Percentiles rank a stretch among this genome's conserved stretches.
These are phyloP conservation scores for Fraxinus xanthoxyloides DNA, from an alignment of 305 asterid species.

Conservation along the genomic window DNA sequence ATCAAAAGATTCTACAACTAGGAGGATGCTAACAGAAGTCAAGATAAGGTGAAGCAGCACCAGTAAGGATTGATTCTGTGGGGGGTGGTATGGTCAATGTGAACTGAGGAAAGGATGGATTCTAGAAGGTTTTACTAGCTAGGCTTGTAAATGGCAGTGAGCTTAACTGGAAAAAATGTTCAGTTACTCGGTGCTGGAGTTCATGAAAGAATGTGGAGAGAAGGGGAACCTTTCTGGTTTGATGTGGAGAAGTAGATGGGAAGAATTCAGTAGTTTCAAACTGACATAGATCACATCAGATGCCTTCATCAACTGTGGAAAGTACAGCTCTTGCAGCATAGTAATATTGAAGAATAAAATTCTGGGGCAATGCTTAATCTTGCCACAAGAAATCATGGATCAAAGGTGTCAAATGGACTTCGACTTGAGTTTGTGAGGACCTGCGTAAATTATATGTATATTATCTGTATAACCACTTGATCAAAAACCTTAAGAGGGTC, in stretches of 20 bases:
- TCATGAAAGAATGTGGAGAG: neutral
- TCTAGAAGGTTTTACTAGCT: neutral
- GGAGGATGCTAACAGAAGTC: neutral
- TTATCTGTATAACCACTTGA: neutral
- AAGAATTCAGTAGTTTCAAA: neutral
- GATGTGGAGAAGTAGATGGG: neutral
- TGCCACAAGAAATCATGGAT: neutral
- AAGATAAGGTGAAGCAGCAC: neutral
- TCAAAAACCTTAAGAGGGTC: neutral
- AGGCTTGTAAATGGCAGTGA: neutral
- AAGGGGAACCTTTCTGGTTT: neutral
- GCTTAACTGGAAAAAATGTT: neutral
- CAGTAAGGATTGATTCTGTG: neutral
- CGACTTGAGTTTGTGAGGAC: neutral
- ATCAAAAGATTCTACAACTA: neutral
- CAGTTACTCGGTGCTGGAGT: neutral
- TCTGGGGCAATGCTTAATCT: neutral
- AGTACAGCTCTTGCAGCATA: neutral
- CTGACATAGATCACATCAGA: neutral
- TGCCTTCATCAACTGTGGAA: neutral
- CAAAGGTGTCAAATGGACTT: neutral
- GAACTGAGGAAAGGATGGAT: neutral
- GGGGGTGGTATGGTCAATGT: neutral
- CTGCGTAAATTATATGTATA: neutral
- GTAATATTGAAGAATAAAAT: neutral